phyloP scores from a whole-genome alignment of 441 rosid genomes.

The Erodium chrysanthum region DNA sequence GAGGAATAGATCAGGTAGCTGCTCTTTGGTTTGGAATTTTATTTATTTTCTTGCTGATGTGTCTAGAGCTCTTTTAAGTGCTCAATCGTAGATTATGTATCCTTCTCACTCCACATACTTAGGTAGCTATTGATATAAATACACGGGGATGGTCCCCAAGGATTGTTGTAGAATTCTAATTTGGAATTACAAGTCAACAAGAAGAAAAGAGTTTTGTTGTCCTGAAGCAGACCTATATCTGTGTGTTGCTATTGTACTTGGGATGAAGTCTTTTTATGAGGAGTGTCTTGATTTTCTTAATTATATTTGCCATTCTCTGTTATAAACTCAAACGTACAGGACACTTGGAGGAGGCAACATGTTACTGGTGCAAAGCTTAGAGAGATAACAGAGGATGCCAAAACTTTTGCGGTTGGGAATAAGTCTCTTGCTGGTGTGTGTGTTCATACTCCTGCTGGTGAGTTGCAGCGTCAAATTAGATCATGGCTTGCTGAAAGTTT shows the following conservation, averaged over 20 bases:
- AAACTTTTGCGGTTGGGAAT: conserved; percentile 83
- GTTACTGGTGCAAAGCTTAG: conserved; percentile 96
- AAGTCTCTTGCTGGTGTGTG: conserved; percentile 86
- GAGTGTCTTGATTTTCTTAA: conserved; percentile 4
- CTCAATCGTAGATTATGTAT: neutral
- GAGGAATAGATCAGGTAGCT: conserved; percentile 89
- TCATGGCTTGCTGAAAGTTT: conserved; percentile 93
- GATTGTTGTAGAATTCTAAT: neutral
- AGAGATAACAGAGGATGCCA: conserved; percentile 97
- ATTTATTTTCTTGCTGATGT: neutral
- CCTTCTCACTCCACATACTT: neutral
- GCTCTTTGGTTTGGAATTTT: neutral
- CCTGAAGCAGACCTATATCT: neutral
- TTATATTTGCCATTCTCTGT: neutral
- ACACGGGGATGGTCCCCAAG: neutral
- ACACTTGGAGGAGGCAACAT: conserved; percentile 80
- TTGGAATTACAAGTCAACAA: neutral
- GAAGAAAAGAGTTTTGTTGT: conserved; percentile 2
- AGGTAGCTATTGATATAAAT: neutral
- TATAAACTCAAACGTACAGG: conserved; percentile 36
- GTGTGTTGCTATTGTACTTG: too few relatives aligned
- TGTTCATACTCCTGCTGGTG: conserved; percentile 98
- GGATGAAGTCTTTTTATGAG: neutral
- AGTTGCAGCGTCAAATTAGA: conserved; percentile 87
- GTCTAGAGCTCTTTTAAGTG: neutral